Evolutionary conservation across 2,329 filamentous ascomycete genomes (phyloP).

Genomic region (Stemphylium beticola): DNA sequence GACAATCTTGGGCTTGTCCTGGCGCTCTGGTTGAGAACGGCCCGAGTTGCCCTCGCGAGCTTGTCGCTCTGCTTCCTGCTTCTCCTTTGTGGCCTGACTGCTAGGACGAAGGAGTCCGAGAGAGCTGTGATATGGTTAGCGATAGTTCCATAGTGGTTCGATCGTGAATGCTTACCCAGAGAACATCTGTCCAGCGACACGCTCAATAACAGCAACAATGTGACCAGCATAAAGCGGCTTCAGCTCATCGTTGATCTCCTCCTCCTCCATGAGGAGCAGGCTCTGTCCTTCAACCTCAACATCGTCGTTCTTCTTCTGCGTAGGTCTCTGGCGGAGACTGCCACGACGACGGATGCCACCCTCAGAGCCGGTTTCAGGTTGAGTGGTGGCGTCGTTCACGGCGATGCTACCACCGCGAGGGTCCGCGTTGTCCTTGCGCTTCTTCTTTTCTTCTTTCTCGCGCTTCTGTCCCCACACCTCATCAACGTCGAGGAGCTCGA

Average conservation of each 20-base stretch:
- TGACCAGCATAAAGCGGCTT: constrained; percentile 98
- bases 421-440: constrained; percentile 97
- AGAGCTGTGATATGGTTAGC: constrained; percentile 60
- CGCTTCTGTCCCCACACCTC: constrained; percentile 99
- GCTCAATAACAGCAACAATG: constrained; percentile 95
- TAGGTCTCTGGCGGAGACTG: constrained; percentile 93
- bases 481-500: constrained; percentile 96
- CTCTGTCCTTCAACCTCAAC: constrained; percentile 99
- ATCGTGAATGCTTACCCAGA: constrained; percentile 61
- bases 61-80: constrained; percentile 95
- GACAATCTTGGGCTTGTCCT: constrained; percentile 99
- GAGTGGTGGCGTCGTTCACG: constrained; percentile 64
- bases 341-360: constrained; percentile 90
- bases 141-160: background rate
- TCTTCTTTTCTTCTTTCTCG: constrained; percentile 99
- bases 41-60: constrained; percentile 82
- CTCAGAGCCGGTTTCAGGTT: constrained; percentile 69
- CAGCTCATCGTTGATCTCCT: constrained; percentile 97
- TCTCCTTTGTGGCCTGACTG: constrained; percentile 98
- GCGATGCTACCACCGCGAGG: constrained; percentile 80
- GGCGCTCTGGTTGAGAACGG: constrained; percentile 78
- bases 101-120: constrained; percentile 92
- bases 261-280: constrained; percentile 93
- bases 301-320: constrained; percentile 99
- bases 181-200: constrained; percentile 98